Evolutionary conservation across 768 basidiomycete species (phyloP), one percentile per base, ranked within the genome.

Genomic region (Russula compacta): DNA sequence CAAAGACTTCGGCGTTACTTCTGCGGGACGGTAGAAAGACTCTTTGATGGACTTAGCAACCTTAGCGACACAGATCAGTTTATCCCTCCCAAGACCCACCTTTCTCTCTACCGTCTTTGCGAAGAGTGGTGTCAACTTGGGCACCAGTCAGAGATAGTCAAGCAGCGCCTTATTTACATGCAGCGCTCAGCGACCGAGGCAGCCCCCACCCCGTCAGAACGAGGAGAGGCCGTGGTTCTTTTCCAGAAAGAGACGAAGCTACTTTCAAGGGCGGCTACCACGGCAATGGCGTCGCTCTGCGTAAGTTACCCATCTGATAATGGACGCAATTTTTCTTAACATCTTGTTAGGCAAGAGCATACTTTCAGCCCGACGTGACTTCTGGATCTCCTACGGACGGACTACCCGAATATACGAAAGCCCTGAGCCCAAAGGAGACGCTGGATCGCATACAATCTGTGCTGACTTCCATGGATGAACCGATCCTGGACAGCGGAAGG

Each of bases 121-220:
- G 92, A 95, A 72, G 92, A 94, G 67, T 97, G 94, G 94, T 95
- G 93, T 71, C 85, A 91, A 68, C 77, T 88, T 49, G 93, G 91
- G 6, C 80, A 83, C 35, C 84, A 89, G 67, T 79, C 83, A 0
- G 89, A 92, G 63, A 73, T 76, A n/a, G 80, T 82, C 42, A 87
- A 84, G 70, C 87, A 85, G 56, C 80, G 89, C 51, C 74, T 86
- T 46, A 78, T 82, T 29, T 68, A 80, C 58, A 92, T 93, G 83
- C 83, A 90, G 68, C 82, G 81, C 64, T 80, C 83, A 15, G 82
- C 81, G 4, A 76, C 77, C 2, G 77, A 80, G 10, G 79, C 80
- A 0, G 78, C 79, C 42, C 76, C 78, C n/a, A 82, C 83, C 19
- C 78, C 81, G 9, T 77, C 80, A 39, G 74, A 77, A 39, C 81